Conservation (phyloP, 768 basidiomycete species). For the Rubroboletus pulcherrimus region DNA sequence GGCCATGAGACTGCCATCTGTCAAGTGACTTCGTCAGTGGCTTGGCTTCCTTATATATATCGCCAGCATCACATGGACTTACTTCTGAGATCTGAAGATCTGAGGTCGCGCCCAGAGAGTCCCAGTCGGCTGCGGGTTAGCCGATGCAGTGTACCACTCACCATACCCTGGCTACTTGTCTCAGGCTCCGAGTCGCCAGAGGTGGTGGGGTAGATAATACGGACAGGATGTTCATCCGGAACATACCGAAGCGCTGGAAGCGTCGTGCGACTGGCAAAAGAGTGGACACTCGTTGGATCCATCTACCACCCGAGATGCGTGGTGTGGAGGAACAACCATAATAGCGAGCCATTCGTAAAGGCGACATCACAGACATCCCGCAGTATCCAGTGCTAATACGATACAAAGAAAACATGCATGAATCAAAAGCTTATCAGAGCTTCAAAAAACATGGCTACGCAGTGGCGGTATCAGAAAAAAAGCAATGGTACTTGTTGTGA, state of each 20-base stretch:
- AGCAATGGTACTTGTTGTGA: not conserved
- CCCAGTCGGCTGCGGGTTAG: not conserved
- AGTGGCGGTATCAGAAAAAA: not conserved
- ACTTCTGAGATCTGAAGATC: too few relatives aligned
- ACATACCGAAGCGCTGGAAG: not conserved
- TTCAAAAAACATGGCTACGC: not conserved
- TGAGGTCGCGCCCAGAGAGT: too few relatives aligned
- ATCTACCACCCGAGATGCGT: not conserved
- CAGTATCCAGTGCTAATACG: not conserved
- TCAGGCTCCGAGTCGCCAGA: not conserved
- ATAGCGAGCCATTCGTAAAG: not conserved
- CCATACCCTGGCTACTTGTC: not conserved
- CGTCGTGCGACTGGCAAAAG: not conserved
- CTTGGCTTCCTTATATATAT: too few relatives aligned
- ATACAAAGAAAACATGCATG: not conserved
- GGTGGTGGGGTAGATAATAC: not conserved
- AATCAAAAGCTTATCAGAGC: too few relatives aligned
- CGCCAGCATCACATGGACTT: too few relatives aligned
- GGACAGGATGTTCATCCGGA: not conserved
- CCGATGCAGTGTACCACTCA: not conserved
- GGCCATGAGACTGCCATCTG: too few relatives aligned
- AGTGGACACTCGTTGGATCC: not conserved
- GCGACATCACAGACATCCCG: not conserved
- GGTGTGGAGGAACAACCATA: not conserved
- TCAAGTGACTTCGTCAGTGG: too few relatives aligned